Evolutionary conservation across 148 eudicot genomes (phyloP).

Genomic region (Camellia granthamiana): DNA sequence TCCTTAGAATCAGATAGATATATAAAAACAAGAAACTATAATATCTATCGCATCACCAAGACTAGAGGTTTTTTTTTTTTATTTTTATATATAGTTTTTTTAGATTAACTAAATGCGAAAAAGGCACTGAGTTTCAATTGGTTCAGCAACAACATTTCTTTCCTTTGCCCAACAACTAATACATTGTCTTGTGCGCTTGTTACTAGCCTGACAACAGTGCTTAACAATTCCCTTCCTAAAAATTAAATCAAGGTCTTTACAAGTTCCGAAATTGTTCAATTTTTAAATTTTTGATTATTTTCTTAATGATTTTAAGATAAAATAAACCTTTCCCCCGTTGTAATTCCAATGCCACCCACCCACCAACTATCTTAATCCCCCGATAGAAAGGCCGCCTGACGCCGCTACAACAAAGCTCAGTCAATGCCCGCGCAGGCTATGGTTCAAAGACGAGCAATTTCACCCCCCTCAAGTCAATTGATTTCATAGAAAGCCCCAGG

Average conservation of each 20-base stretch:
- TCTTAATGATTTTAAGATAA: neutral
- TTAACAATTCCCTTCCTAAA: neutral
- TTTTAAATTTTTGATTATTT: neutral
- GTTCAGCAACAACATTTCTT: neutral
- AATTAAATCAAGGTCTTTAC: neutral
- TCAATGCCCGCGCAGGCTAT: neutral
- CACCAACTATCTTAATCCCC: neutral
- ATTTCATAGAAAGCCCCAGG: constrained; percentile 38
- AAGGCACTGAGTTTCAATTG: neutral
- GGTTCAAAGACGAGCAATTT: constrained; percentile 10
- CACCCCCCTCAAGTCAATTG: constrained; percentile 18
- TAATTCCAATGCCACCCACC: neutral
- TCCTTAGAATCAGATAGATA: neutral
- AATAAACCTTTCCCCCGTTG: neutral
- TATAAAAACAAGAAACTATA: neutral
- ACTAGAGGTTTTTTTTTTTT: neutral
- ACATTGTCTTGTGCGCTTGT: constrained; percentile 8
- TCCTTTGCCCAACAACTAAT: neutral
- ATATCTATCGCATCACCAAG: neutral
- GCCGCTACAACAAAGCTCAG: constrained; percentile 7
- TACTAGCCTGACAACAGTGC: constrained; percentile 6
- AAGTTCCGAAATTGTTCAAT: constrained; percentile 7
- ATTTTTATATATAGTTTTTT: no score
- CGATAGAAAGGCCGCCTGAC: neutral
- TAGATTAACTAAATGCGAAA: neutral